phyloP scores from a whole-genome alignment of 2,329 filamentous ascomycete species.

The Pseudogymnoascus sp. region DNA sequence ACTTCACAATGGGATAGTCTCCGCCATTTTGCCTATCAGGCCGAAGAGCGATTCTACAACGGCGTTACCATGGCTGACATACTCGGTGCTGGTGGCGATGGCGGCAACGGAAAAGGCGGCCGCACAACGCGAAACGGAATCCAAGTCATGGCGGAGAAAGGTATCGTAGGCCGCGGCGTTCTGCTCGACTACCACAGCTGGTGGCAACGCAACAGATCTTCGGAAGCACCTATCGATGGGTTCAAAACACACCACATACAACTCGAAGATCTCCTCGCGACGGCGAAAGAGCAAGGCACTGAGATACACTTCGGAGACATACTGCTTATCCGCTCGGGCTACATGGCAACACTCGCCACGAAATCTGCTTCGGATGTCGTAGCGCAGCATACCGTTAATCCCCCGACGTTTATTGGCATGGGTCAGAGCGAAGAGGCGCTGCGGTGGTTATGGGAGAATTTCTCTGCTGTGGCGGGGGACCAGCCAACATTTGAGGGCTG shows the following conservation, averaged over 20 bases:
- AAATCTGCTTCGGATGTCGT: slow-evolving; percentile 29
- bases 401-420: slow-evolving; percentile 37
- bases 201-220: slow-evolving; percentile 23
- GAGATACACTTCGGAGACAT: slow-evolving; percentile 42
- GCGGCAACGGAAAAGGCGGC: slow-evolving; percentile 19
- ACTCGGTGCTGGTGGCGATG: slow-evolving; percentile 17
- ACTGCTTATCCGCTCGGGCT: slow-evolving; percentile 39
- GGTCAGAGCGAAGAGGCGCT: slow-evolving; percentile 36
- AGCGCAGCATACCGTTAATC: slow-evolving; percentile 27
- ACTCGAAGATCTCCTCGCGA: slow-evolving; percentile 33
- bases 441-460: slow-evolving; percentile 32
- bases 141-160: slow-evolving; percentile 41
- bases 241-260: slow-evolving; percentile 29
- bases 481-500: slow-evolving; percentile 33
- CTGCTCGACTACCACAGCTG: slow-evolving; percentile 44
- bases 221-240: slow-evolving; percentile 29
- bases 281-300: slow-evolving; percentile 37
- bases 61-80: slow-evolving; percentile 32
- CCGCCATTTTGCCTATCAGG: slow-evolving; percentile 43
- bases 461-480: slow-evolving; percentile 34
- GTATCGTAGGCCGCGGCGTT: slow-evolving; percentile 46
- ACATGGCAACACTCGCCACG: slow-evolving; percentile 24
- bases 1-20: slow-evolving; percentile 49
- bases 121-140: slow-evolving; percentile 34
- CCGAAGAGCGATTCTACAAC: slow-evolving; percentile 32